phyloP scores from a whole-genome alignment of 805 yeast species.

The Starmera caribaea region DNA sequence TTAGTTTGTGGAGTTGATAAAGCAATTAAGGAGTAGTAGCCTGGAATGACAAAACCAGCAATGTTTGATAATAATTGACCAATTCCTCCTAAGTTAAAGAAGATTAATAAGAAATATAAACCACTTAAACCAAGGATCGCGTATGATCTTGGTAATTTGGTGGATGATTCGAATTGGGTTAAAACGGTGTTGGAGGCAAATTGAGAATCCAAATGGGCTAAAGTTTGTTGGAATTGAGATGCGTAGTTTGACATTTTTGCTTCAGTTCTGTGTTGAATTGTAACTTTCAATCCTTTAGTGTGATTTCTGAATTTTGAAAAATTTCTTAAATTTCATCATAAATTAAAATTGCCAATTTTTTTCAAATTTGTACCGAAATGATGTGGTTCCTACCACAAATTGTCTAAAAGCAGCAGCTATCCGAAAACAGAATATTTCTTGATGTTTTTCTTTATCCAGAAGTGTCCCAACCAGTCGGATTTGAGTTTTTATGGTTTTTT shows the following conservation, averaged over 20 bases:
- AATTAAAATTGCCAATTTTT: too few relatives aligned
- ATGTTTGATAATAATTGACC: conserved; percentile 91
- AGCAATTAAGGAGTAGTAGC: conserved; percentile 80
- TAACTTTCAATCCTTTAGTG: not conserved
- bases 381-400: too few relatives aligned
- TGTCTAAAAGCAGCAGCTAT: too few relatives aligned
- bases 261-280: not conserved
- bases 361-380: too few relatives aligned
- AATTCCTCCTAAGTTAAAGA: conserved; percentile 87
- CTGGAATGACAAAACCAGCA: conserved; percentile 87
- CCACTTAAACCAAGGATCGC: conserved; percentile 58
- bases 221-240: conserved; percentile 35
- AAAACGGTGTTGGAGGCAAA: conserved; percentile 13
- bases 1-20: conserved; percentile 55
- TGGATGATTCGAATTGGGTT: conserved; percentile 15
- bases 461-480: too few relatives aligned
- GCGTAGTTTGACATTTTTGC: conserved; percentile 33
- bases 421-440: too few relatives aligned
- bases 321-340: too few relatives aligned
- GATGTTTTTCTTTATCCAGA: too few relatives aligned
- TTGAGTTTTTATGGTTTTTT: too few relatives aligned
- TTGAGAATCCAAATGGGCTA: conserved; percentile 35
- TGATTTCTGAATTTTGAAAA: not conserved
- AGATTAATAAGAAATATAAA: conserved; percentile 66
- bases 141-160: conserved; percentile 71